These are phyloP conservation scores for Mortierella sp. DNA, from an alignment of 371 early-diverging fungal genomes.

Conservation along the genomic window DNA sequence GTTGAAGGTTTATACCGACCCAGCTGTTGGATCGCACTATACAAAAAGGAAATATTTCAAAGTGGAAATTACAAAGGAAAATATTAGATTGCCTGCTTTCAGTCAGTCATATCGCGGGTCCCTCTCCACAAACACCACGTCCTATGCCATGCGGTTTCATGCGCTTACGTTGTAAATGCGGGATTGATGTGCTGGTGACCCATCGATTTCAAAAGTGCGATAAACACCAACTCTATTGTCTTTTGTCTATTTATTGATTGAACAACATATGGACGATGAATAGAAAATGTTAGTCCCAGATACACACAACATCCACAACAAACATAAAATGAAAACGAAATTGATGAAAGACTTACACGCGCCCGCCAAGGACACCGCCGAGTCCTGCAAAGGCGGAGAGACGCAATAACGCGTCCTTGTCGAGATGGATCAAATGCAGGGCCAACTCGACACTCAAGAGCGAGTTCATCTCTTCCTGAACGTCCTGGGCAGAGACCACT, in stretches of 20 bases:
- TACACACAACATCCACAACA: background rate
- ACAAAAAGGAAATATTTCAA: background rate
- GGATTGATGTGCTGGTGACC: conserved; percentile 78
- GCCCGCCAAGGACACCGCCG: conserved; percentile 51
- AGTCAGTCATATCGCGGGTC: too few species aligned
- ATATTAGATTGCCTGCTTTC: too few species aligned
- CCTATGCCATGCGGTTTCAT: background rate
- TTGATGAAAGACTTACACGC: conserved; percentile 41
- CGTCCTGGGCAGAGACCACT: conserved; percentile 29
- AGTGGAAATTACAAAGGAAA: too few species aligned
- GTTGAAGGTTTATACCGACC: conserved; percentile 65
- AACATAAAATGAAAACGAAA: background rate
- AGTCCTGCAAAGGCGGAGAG: conserved; percentile 70
- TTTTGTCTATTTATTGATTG: conserved; percentile 54
- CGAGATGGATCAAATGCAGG: conserved; percentile 82
- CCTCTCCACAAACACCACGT: too few species aligned
- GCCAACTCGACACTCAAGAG: conserved; percentile 83
- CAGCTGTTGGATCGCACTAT: conserved; percentile 72
- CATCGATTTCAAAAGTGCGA: conserved; percentile 68
- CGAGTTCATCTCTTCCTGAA: conserved; percentile 71
- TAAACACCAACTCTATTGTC: conserved; percentile 76
- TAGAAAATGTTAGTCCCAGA: background rate
- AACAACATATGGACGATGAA: background rate
- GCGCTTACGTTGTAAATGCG: conserved; percentile 72
- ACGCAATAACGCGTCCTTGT: conserved; percentile 84